Percentiles rank a stretch among this genome's conserved stretches.
Evolutionary conservation across 2,329 filamentous ascomycete genomes (phyloP).

Genomic region (Aspergillus costaricaensis): DNA sequence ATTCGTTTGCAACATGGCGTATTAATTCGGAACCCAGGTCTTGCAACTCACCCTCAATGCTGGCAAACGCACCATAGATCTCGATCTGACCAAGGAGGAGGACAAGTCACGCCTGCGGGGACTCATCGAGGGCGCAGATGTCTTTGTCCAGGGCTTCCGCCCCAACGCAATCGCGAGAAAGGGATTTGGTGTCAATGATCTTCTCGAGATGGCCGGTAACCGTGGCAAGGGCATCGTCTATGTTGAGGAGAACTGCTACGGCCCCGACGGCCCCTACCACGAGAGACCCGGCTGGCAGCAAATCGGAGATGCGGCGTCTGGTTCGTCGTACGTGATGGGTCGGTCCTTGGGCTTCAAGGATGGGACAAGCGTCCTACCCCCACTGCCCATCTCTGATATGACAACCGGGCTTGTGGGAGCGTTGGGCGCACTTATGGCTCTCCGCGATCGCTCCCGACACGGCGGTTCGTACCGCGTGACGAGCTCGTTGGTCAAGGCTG

Average conservation of each 20-base stretch:
- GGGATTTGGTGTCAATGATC: conserved; percentile 38
- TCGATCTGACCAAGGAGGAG: conserved; percentile 50
- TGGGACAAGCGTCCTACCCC: conserved; percentile 22
- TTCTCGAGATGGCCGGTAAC: conserved; percentile 43
- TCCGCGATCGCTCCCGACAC: conserved; percentile 20
- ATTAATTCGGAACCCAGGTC: conserved; percentile 8
- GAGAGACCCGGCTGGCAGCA: conserved; percentile 55
- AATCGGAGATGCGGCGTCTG: conserved; percentile 49
- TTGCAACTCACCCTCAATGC: conserved; percentile 27
- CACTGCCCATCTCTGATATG: conserved; percentile 29
- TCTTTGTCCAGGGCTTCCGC: conserved; percentile 58
- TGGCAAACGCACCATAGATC: conserved; percentile 28
- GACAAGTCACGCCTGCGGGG: conserved; percentile 45
- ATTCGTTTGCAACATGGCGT: background rate
- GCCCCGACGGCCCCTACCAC: conserved; percentile 49
- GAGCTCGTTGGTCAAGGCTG: conserved; percentile 34
- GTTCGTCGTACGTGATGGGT: conserved; percentile 42
- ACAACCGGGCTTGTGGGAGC: conserved; percentile 24
- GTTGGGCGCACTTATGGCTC: conserved; percentile 19
- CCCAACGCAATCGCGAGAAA: conserved; percentile 42
- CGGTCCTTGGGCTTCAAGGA: conserved; percentile 31
- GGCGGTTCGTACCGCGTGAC: conserved; percentile 28
- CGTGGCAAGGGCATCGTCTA: conserved; percentile 51
- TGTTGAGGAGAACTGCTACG: conserved; percentile 56
- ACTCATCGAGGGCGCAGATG: conserved; percentile 53